Base-by-base conservation (phyloP, 306 rosid species). In the Lathyrus oleraceus region DNA sequence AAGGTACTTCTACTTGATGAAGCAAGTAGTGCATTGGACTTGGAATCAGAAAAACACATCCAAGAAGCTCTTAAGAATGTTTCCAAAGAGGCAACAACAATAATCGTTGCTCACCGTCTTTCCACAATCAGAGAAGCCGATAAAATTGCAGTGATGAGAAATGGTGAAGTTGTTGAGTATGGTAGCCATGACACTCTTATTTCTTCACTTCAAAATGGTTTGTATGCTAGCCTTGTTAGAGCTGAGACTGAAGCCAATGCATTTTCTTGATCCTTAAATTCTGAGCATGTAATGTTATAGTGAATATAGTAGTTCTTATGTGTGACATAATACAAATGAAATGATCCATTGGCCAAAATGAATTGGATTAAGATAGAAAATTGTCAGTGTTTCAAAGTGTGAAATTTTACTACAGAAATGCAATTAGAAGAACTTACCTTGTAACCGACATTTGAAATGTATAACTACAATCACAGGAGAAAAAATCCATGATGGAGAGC, bases 11-110 rank as follows among this genome's bases (percentile, higher is more conserved):
- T 88, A 17, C 88, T 90, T 78, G 98, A 94, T 81, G 98, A 94
- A 81, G 97, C 98, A 76, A 90, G 96, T 78, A 94, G 96, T 84
- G 92, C 95, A 40, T 64, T 90, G 77, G 98, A 90, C 81, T 76
- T 85, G 69, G 97, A 93, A 76, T 87, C 97, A 51, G 96, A 87
- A 84, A 81, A 79, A 39, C 89, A 87, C 76, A 83, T 90, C 51
- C 91, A 94, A 82, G 82, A 79, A 16, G 91, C 98, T 40, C 82
- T 90, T 0, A 78, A 65, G 64, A 83, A 84, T 39, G 81, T 78
- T 28, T 56, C 85, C 10, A 77, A 78, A 54, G 73, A 78, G 36
- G 84, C 98, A 63, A 90, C 97, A 10, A 87, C 95, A 5, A 61
- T 90, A 67, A 85, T 94, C 8, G 91, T 94, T 61, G 94, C 97